Conservation (phyloP, 805 yeast species). For the Suhomyces sp. region DNA sequence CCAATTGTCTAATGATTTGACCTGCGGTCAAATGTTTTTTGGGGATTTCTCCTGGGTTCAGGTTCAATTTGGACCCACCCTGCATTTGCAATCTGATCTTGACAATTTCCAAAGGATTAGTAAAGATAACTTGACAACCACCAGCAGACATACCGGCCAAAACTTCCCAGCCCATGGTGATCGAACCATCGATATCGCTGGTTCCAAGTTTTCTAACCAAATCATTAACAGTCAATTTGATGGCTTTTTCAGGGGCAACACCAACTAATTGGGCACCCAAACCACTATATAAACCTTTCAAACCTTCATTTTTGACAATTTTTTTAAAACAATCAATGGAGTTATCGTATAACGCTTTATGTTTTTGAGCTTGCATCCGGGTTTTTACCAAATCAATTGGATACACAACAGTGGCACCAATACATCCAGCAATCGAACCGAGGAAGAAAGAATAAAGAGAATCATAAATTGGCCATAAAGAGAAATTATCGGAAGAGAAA, state of each 20-base stretch:
- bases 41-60: slow-evolving; percentile 40
- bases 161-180: slow-evolving; percentile 64
- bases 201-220: slow-evolving; percentile 73
- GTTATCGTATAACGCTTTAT: slow-evolving; percentile 66
- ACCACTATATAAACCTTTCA: slow-evolving; percentile 86
- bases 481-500: slow-evolving; percentile 35
- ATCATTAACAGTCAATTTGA: slow-evolving; percentile 92
- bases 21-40: slow-evolving; percentile 54
- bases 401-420: slow-evolving; percentile 97
- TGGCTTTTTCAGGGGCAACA: slow-evolving; percentile 98
- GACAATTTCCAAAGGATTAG: slow-evolving; percentile 94
- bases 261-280: slow-evolving; percentile 92
- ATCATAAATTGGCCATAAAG: slow-evolving; percentile 54
- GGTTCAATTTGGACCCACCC: slow-evolving; percentile 57
- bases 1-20: slow-evolving; percentile 73
- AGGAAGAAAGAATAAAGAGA: slow-evolving; percentile 82
- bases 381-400: slow-evolving; percentile 97
- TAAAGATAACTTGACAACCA: slow-evolving; percentile 92
- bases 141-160: slow-evolving; percentile 94
- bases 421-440: slow-evolving; percentile 95
- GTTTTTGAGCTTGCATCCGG: slow-evolving; percentile 94
- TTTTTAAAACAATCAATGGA: slow-evolving; percentile 85
- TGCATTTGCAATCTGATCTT: slow-evolving; percentile 93
- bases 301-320: slow-evolving; percentile 74
- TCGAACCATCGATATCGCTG: slow-evolving; percentile 34